These are phyloP conservation scores for Pharus latifolius DNA, from an alignment of 176 grass and related monocot genomes.

Conservation along the genomic window DNA sequence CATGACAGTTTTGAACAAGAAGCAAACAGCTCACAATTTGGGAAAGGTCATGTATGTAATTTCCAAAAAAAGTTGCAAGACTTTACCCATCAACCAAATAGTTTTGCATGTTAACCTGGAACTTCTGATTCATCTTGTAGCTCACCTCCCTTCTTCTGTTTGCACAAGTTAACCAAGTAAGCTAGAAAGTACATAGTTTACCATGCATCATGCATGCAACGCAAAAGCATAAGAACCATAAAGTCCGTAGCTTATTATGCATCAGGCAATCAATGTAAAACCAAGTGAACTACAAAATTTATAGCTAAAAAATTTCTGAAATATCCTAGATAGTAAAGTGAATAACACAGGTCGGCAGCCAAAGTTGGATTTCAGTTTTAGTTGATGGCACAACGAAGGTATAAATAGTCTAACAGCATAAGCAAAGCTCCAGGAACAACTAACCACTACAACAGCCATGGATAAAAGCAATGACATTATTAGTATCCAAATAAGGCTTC, in stretches of 20 bases:
- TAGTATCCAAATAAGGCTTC: not conserved
- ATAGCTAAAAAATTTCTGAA: no score
- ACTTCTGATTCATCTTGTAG: conserved; percentile 85
- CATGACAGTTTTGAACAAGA: not conserved
- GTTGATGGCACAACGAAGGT: not conserved
- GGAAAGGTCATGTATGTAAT: not conserved
- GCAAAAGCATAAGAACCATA: not conserved
- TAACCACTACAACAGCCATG: not conserved
- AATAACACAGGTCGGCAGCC: not conserved
- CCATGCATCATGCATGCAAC: not conserved
- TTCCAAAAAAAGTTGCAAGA: not conserved
- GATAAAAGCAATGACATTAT: not conserved
- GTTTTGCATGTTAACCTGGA: conserved; percentile 84
- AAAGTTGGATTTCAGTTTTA: not conserved
- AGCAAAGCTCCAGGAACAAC: not conserved
- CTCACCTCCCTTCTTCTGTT: conserved; percentile 65
- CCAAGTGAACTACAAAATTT: not conserved
- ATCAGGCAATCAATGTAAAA: not conserved
- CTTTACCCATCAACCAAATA: conserved; percentile 72
- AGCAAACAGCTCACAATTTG: not conserved
- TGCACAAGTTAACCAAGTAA: conserved; percentile 1
- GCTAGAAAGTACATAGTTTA: not conserved
- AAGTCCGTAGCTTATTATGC: not conserved
- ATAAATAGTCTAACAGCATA: not conserved
- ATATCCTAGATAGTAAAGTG: no score